Evolutionary conservation across 495 filamentous ascomycete genomes (phyloP).

Genomic region (Trypethelium eluteriae): DNA sequence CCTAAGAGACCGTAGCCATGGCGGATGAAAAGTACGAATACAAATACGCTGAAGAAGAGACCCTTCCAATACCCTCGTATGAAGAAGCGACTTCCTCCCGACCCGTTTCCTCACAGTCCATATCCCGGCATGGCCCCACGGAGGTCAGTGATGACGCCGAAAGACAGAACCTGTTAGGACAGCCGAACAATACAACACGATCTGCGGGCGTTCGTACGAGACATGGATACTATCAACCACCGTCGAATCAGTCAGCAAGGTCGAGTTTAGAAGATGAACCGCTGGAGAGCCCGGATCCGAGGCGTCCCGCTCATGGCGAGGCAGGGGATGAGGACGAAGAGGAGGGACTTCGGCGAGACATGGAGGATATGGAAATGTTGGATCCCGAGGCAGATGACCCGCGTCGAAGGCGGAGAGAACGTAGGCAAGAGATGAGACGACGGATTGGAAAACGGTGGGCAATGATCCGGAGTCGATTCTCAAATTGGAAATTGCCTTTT

Average conservation of each 20-base stretch:
- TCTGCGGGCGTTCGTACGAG: conserved; percentile 15
- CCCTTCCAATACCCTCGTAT: conserved; percentile 84
- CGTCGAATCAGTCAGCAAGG: conserved; percentile 64
- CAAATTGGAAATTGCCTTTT: conserved; percentile 7
- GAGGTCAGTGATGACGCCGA: conserved; percentile 53
- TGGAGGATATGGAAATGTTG: conserved; percentile 84
- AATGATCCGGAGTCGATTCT: conserved; percentile 36
- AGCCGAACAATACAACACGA: conserved; percentile 25
- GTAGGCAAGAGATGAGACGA: conserved; percentile 10
- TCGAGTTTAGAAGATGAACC: conserved; percentile 49
- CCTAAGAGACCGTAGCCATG: conserved; percentile 32
- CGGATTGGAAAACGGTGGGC: conserved; percentile 39
- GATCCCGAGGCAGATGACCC: conserved; percentile 47
- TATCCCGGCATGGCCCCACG: conserved; percentile 42
- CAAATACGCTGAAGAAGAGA: conserved; percentile 42
- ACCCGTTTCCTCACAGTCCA: conserved; percentile 52
- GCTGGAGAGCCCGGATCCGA: conserved; percentile 12
- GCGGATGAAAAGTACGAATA: conserved; percentile 50
- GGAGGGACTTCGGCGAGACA: conserved; percentile 64
- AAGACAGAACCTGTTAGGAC: conserved; percentile 50
- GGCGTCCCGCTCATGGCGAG: conserved; percentile 17
- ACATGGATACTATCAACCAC: conserved; percentile 65
- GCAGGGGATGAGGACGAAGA: conserved; percentile 34
- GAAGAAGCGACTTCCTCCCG: conserved; percentile 73
- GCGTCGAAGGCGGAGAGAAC: conserved; percentile 1